Evolutionary conservation across 139 green algal genomes (phyloP), one percentile per base, ranked within the genome.

Genomic region (Picochlorum sp.): DNA sequence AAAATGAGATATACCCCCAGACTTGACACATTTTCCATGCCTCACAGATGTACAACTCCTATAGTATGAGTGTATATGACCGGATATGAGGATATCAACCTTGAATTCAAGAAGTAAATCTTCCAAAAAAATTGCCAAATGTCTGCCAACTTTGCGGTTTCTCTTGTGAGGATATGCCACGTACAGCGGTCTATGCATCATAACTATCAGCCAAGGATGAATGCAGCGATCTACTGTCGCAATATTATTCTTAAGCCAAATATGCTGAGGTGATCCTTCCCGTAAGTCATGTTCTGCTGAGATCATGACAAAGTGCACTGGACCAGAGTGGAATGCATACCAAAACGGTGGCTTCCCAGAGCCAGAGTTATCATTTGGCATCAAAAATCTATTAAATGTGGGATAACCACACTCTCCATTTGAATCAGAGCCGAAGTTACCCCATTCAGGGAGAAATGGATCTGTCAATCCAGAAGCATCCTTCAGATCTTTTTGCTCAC

Each of bases 271-370:
- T 33, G 32, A 63, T 54, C 74, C 79, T 36, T 37, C 39, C n/a
- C 63, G 28, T 49, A 92, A 87, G 22, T 56, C 14, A 47, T 90
- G 77, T 63, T 95, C 87, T 22, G 79, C 86, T 50, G 45, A 77
- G 71, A 84, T 87, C 55, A 80, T 68, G 7, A 85, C 13, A 55
- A 95, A 90, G 61, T 89, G 84, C 7, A 93, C 71, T 8, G 84
- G 79, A 3, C 86, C 87, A 20, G 69, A 78, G 59, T 89, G 73
- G 41, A 93, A 89, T 3, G 63, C 77, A 66, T 88, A 93, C 83
- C 71, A 79, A 47, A 47, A 47, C 22, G 39, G 39, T 18, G 55
- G 55, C 31, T 33, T 52, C 45, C 24, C 50, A 10, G 5, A 20
- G 35, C 18, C 44, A 7, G 18, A n/a, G 13, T 35, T 39, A 18